Percentiles rank a stretch among this genome's conserved stretches.
phyloP scores from a whole-genome alignment of 352 stramenopile species.

The Pythium sp. region DNA sequence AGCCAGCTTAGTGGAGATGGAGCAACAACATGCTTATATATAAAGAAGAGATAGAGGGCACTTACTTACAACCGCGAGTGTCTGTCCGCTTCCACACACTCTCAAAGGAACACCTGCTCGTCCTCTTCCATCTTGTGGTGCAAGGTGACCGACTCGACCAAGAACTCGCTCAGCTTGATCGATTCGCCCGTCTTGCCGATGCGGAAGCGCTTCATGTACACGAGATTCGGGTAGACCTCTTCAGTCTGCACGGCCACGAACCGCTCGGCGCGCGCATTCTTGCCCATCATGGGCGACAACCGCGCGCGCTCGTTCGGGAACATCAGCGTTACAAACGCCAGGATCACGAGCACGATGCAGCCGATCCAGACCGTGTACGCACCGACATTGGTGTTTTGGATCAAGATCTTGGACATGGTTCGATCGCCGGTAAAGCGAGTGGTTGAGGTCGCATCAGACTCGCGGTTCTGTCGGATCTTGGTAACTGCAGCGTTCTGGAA shows the following conservation, averaged over 20 bases:
- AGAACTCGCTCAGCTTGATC: constrained; percentile 73
- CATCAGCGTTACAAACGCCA: constrained; percentile 47
- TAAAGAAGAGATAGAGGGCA: background rate
- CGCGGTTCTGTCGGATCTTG: constrained; percentile 10
- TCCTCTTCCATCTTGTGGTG: constrained; percentile 70
- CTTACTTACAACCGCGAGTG: background rate
- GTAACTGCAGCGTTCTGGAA: constrained; percentile 49
- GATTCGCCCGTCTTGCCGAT: constrained; percentile 68
- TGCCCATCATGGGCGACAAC: constrained; percentile 39
- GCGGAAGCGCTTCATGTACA: constrained; percentile 77
- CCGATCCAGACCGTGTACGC: constrained; percentile 36
- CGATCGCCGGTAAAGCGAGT: constrained; percentile 15
- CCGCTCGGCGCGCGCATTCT: constrained; percentile 55
- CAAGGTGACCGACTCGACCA: constrained; percentile 53
- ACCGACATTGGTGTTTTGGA: constrained; percentile 61
- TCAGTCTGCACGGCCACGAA: constrained; percentile 71
- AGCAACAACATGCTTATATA: constrained; percentile 1
- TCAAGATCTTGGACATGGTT: constrained; percentile 36
- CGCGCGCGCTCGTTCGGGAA: constrained; percentile 56
- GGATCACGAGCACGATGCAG: constrained; percentile 22
- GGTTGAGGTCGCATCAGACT: background rate
- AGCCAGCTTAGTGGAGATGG: background rate
- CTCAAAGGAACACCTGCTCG: constrained; percentile 61
- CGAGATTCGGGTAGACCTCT: constrained; percentile 68
- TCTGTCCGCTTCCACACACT: background rate